phyloP scores from a whole-genome alignment of 2,329 filamentous ascomycete species.

The Onygenales sp. region DNA sequence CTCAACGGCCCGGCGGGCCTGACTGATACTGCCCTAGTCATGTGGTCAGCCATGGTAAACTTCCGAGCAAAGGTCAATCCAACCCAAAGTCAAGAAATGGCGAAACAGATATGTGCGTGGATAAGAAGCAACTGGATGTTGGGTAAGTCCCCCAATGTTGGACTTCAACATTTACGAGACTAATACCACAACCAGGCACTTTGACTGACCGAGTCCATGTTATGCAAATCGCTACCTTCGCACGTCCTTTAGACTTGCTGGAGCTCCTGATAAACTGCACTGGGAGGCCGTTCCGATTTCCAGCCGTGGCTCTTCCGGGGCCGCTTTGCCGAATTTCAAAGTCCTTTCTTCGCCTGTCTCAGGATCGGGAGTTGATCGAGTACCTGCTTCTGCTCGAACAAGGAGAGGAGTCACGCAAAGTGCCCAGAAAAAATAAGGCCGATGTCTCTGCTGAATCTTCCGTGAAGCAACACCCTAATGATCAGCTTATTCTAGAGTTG shows the following conservation, averaged over 20 bases:
- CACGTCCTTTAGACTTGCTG: slow-evolving; percentile 56
- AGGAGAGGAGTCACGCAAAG: background rate
- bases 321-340: slow-evolving; percentile 21
- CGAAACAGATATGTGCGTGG: slow-evolving; percentile 70
- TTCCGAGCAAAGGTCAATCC: slow-evolving; percentile 59
- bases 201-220: slow-evolving; percentile 56
- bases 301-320: slow-evolving; percentile 16
- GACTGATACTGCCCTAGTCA: slow-evolving; percentile 65
- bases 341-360: slow-evolving; percentile 32
- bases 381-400: slow-evolving; percentile 40
- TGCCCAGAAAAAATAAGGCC: background rate
- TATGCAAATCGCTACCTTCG: slow-evolving; percentile 54
- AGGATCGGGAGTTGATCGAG: slow-evolving; percentile 33
- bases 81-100: slow-evolving; percentile 56
- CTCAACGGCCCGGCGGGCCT: slow-evolving; percentile 69
- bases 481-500: slow-evolving; percentile 35
- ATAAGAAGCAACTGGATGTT: slow-evolving; percentile 73
- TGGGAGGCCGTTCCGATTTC: slow-evolving; percentile 37
- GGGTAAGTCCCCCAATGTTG: slow-evolving; percentile 43
- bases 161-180: background rate
- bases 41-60: slow-evolving; percentile 63
- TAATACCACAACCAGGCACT: slow-evolving; percentile 35
- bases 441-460: slow-evolving; percentile 16
- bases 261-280: slow-evolving; percentile 62
- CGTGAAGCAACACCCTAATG: slow-evolving; percentile 23